A percentile compares a stretch with the other conserved stretches of the same genome.
These are phyloP conservation scores for Ascochyta clinopodiicola DNA, from an alignment of 2,329 filamentous ascomycete genomes.

Conservation along the genomic window DNA sequence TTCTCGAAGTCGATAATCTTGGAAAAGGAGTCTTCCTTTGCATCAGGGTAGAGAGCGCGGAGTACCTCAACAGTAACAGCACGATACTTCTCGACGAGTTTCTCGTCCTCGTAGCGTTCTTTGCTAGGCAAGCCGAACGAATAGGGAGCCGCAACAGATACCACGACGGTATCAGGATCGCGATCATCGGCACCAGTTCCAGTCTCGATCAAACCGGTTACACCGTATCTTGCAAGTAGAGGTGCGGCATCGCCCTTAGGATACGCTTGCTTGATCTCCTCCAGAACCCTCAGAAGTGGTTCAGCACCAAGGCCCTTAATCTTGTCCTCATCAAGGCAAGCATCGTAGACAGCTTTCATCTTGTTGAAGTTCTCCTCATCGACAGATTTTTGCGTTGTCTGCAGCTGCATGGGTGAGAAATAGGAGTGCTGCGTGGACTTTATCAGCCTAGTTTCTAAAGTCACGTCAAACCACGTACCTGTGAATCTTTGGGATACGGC, in stretches of 20 bases:
- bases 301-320: conserved; percentile 62
- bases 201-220: conserved; percentile 42
- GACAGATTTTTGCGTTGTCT: conserved; percentile 48
- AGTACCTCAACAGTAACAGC: conserved; percentile 34
- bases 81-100: conserved; percentile 41
- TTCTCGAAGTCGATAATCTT: conserved; percentile 61
- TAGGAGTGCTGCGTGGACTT: conserved; percentile 53
- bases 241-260: conserved; percentile 52
- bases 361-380: conserved; percentile 71
- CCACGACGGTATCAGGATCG: conserved; percentile 61
- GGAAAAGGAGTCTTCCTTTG: conserved; percentile 46
- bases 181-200: conserved; percentile 56
- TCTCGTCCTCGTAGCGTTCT: conserved; percentile 44
- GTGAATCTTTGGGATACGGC: conserved; percentile 53
- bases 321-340: conserved; percentile 68
- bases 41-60: conserved; percentile 28
- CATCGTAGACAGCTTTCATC: conserved; percentile 68
- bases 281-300: conserved; percentile 65
- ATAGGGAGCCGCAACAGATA: conserved; percentile 57
- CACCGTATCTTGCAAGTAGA: conserved; percentile 55
- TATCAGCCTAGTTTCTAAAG: neutral
- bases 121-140: conserved; percentile 52
- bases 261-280: conserved; percentile 51
- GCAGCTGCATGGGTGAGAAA: conserved; percentile 53
- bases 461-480: conserved; percentile 15